A percentile compares a stretch with the other conserved stretches of the same genome.
Evolutionary conservation across 2,329 filamentous ascomycete species (phyloP).

Genomic region (Colletotrichum cuscutae): DNA sequence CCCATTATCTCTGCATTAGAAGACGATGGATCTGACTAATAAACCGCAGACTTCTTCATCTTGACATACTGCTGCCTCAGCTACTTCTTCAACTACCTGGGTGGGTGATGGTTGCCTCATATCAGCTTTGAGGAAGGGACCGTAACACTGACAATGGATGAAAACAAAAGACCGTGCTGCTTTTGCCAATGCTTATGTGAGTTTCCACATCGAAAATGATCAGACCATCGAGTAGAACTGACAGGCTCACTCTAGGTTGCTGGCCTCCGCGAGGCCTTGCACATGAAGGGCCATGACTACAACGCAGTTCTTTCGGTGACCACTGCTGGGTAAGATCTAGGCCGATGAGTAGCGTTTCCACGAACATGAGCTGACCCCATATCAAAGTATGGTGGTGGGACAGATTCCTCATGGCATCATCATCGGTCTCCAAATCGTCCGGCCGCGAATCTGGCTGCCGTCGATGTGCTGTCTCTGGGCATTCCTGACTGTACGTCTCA

Average conservation of each 20-base stretch:
- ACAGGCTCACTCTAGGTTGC: slow-evolving; percentile 49
- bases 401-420: slow-evolving; percentile 57
- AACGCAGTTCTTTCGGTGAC: slow-evolving; percentile 66
- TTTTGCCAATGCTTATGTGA: slow-evolving; percentile 35
- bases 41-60: slow-evolving; percentile 44
- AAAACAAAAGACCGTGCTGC: slow-evolving; percentile 25
- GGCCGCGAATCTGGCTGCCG: slow-evolving; percentile 60
- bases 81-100: slow-evolving; percentile 52
- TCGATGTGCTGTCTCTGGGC: slow-evolving; percentile 60
- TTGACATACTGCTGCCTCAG: slow-evolving; percentile 48
- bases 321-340: slow-evolving; percentile 18
- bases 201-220: not conserved
- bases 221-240: not conserved
- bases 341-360: rapidly evolving
- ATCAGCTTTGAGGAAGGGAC: not conserved
- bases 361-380: not conserved
- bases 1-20: rapidly evolving
- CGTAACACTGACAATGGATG: not conserved
- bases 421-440: slow-evolving; percentile 54
- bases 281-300: slow-evolving; percentile 67
- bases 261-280: slow-evolving; percentile 65
- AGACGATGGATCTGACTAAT: not conserved
- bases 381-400: slow-evolving; percentile 43
- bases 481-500: not conserved
- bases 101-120: slow-evolving; percentile 15